A percentile compares a stretch with the other conserved stretches of the same genome.
These are phyloP conservation scores for Erodium trifolium DNA, from an alignment of 441 rosid genomes.

Conservation along the genomic window DNA sequence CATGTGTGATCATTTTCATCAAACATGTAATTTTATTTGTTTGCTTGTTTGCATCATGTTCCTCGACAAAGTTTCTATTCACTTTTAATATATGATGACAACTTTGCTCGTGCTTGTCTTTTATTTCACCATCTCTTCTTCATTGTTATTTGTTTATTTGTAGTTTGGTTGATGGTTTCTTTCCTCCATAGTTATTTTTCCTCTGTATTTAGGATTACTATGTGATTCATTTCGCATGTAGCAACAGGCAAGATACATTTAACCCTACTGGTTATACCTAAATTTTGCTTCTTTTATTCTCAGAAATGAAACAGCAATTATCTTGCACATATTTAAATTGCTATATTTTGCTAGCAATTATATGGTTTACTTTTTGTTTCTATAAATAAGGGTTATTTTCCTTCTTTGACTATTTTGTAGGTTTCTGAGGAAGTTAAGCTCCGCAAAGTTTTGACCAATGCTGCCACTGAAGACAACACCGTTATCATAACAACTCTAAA, in stretches of 20 bases:
- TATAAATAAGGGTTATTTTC: neutral
- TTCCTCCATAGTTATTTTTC: too few relatives aligned
- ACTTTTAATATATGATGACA: neutral
- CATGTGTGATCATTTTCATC: too few relatives aligned
- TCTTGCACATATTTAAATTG: too few relatives aligned
- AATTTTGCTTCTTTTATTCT: too few relatives aligned
- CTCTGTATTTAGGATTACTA: too few relatives aligned
- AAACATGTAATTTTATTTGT: neutral
- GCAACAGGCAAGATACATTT: too few relatives aligned
- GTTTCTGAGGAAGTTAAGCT: slow-evolving; percentile 37
- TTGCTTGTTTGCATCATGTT: neutral
- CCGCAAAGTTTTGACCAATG: slow-evolving; percentile 46
- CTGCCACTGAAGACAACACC: slow-evolving; percentile 54
- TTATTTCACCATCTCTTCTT: neutral
- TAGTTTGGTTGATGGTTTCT: neutral
- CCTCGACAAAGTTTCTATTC: neutral
- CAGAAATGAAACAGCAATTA: too few relatives aligned
- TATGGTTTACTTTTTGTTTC: neutral
- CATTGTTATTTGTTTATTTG: neutral
- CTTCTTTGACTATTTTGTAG: slow-evolving; percentile 13
- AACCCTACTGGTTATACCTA: too few relatives aligned
- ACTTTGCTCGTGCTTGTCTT: neutral
- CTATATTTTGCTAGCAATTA: too few relatives aligned
- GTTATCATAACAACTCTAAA: slow-evolving; percentile 71
- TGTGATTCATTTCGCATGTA: too few relatives aligned